A percentile compares a stretch with the other conserved stretches of the same genome.
phyloP scores from a whole-genome alignment of 805 yeast genomes.

The Spathaspora arborariae region DNA sequence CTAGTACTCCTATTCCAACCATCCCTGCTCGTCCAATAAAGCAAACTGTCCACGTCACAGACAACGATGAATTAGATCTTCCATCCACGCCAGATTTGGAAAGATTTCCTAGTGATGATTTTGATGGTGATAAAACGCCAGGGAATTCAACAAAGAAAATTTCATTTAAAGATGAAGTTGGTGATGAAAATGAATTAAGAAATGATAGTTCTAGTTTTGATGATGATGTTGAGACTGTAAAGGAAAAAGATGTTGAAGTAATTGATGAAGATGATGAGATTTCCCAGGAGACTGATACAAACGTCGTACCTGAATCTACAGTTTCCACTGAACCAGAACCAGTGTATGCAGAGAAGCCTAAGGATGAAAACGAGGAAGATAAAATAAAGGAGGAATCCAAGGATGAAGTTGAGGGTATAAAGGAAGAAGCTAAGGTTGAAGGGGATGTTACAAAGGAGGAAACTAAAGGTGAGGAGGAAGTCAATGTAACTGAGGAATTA shows the following conservation, averaged over 20 bases:
- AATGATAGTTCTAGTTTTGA: slow-evolving; percentile 22
- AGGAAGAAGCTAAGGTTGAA: neutral
- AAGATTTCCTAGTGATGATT: neutral
- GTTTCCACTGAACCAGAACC: neutral
- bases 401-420: neutral
- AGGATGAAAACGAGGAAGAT: neutral
- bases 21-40: neutral
- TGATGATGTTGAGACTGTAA: slow-evolving; percentile 30
- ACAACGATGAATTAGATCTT: neutral
- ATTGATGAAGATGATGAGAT: neutral
- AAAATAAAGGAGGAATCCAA: neutral
- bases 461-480: neutral
- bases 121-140: slow-evolving; percentile 32
- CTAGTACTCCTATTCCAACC: slow-evolving; percentile 1
- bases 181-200: slow-evolving; percentile 11
- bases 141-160: slow-evolving; percentile 27
- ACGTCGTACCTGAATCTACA: neutral
- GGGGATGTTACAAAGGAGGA: neutral
- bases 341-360: no score
- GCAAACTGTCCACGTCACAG: neutral
- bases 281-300: neutral
- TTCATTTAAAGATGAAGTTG: slow-evolving; percentile 23
- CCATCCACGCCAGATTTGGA: neutral
- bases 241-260: slow-evolving; percentile 18
- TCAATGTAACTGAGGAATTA: no score